Base-by-base conservation (phyloP, 2,329 filamentous ascomycete species). In the Calonectria ilicicola region DNA sequence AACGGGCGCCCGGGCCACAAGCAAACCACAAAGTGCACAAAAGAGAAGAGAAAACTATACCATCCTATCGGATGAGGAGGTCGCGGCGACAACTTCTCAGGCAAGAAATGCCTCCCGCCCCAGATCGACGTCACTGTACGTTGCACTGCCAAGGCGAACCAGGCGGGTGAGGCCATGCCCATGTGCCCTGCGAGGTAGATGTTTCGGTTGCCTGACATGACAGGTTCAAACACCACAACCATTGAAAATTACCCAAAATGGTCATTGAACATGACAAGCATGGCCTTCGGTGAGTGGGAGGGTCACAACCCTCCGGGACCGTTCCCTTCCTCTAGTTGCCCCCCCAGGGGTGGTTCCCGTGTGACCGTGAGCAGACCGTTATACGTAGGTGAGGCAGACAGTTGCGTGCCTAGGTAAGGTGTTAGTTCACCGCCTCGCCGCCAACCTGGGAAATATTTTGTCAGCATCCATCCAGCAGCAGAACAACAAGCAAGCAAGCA, bases 101-200 rank as follows among this genome's bases (percentile, higher is more conserved):
- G 42, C 72, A 60, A 62, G 38, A 56, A 56, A 51, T 44, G 64
- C 64, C 68, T 76, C 62, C 72, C 68, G 75, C 62, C 72, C 73
- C 74, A 78, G 74, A 74, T 60, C 78, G 78, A 79, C 78, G 78
- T 79, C 78, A 79, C 76, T 66, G 65, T 70, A 75, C 72, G 69
- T 72, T 68, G 76, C 76, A 75, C 72, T 46, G 74, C 76, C 73
- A 77, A 77, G 75, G 65, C 65, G 60, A 65, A 66, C 65, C 72
- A 64, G 74, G 70, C 64, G 63, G 73, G 62, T 69, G 72, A 76
- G 72, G 69, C 65, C 73, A 74, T 67, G 73, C 40, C 69, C 74
- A 26, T 78, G 76, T 76, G 73, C 73, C 76, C 69, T 74, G 76
- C 69, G 74, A 64, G 70, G 63, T 78, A 76, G 75, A 75, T 70